A percentile compares a stretch with the other conserved stretches of the same genome.
Evolutionary conservation across 2,329 filamentous ascomycete species (phyloP).

Genomic region (Monilinia polystroma): DNA sequence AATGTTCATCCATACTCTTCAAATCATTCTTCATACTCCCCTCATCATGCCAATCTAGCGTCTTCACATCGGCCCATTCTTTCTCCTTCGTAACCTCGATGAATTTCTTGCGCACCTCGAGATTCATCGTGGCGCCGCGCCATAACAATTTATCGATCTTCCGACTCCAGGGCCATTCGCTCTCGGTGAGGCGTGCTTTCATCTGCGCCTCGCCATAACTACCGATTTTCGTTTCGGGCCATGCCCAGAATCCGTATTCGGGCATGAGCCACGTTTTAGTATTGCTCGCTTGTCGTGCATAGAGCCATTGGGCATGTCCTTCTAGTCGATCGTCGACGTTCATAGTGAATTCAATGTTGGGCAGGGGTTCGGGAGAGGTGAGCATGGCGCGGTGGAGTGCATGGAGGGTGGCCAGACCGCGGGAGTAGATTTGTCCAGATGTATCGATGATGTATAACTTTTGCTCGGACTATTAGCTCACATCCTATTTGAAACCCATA

Average conservation of each 20-base stretch:
- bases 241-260: constrained; percentile 55
- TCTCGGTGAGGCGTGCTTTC: constrained; percentile 44
- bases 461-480: background rate
- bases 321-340: constrained; percentile 50
- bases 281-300: constrained; percentile 9
- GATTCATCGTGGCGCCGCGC: constrained; percentile 49
- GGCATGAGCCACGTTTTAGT: constrained; percentile 48
- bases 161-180: constrained; percentile 26
- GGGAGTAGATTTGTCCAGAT: constrained; percentile 26
- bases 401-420: constrained; percentile 48
- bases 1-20: constrained; percentile 20
- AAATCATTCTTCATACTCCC: constrained; percentile 20
- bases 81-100: constrained; percentile 33
- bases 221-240: constrained; percentile 50
- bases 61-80: constrained; percentile 49
- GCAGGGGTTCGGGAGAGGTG: constrained; percentile 48
- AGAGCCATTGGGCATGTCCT: constrained; percentile 16
- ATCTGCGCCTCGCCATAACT: constrained; percentile 44
- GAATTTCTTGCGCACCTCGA: constrained; percentile 24
- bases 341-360: constrained; percentile 53
- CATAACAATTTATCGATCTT: constrained; percentile 48
- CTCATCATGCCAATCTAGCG: constrained; percentile 19
- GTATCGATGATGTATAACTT: constrained; percentile 19
- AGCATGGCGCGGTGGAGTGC: constrained; percentile 53
- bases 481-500: background rate